Percentiles rank a stretch among this genome's conserved stretches.
These are phyloP conservation scores for Croton laevigatus DNA, from an alignment of 441 rosid genomes.

Conservation along the genomic window DNA sequence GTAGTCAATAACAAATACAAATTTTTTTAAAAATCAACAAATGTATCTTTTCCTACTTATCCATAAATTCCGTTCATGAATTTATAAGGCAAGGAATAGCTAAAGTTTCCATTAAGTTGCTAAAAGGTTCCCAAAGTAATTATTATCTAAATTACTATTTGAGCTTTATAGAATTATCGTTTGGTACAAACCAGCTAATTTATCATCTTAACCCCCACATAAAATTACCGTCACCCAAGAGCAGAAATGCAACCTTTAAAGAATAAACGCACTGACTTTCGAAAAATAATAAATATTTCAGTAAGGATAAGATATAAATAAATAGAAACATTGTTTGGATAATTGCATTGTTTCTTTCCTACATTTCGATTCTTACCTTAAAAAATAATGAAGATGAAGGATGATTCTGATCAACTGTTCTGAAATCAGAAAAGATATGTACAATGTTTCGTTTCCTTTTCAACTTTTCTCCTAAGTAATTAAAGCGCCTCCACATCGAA, in stretches of 20 bases:
- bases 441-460: constrained; percentile 19
- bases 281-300: not conserved
- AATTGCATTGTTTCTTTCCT: not conserved
- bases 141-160: not conserved
- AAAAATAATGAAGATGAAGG: constrained; percentile 17
- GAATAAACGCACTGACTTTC: too few relatives aligned
- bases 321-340: not conserved
- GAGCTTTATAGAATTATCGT: not conserved
- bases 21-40: not conserved
- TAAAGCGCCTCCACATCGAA: constrained; percentile 39
- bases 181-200: too few relatives aligned
- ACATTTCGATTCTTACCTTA: constrained; percentile 29
- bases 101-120: not conserved
- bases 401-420: constrained; percentile 14
- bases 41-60: not conserved
- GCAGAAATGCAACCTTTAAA: not conserved
- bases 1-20: not conserved
- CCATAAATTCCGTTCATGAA: not conserved
- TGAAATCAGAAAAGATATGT: constrained; percentile 22
- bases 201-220: not conserved
- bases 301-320: not conserved
- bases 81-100: not conserved
- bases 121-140: not conserved
- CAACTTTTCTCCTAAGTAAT: constrained; percentile 28
- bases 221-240: not conserved